phyloP scores from a whole-genome alignment of 1,139 yeast species.

The Suhomyces wounanorum region DNA sequence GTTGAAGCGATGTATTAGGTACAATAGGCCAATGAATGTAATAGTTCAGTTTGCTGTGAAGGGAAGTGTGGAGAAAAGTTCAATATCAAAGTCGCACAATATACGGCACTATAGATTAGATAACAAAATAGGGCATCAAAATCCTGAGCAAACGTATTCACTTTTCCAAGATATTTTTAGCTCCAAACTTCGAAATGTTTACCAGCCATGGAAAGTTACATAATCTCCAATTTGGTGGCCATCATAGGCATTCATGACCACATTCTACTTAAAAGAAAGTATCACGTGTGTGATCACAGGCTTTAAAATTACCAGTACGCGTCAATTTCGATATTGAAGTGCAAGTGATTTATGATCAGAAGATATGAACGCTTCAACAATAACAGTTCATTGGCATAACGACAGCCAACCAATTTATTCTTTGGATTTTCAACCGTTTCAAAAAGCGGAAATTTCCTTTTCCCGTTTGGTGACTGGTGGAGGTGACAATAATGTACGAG shows the following conservation, averaged over 20 bases:
- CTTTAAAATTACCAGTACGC: background rate
- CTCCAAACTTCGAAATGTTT: no score
- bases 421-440: conserved; percentile 69
- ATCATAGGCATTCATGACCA: no score
- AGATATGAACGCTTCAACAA: conserved; percentile 57
- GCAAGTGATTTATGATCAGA: background rate
- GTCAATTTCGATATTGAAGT: background rate
- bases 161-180: no score
- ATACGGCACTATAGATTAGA: background rate
- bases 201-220: no score
- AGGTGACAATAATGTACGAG: conserved; percentile 85
- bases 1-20: background rate
- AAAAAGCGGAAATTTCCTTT: conserved; percentile 14
- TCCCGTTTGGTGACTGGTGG: conserved; percentile 83
- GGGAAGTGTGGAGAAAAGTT: background rate
- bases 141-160: background rate
- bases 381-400: conserved; percentile 81
- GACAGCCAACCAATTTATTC: conserved; percentile 82
- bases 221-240: no score
- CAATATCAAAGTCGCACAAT: background rate
- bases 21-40: background rate
- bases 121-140: background rate
- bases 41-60: background rate
- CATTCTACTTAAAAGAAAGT: background rate
- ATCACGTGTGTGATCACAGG: background rate